Conservation (phyloP, 2,329 filamentous ascomycete species). For the Daldinia sp. region DNA sequence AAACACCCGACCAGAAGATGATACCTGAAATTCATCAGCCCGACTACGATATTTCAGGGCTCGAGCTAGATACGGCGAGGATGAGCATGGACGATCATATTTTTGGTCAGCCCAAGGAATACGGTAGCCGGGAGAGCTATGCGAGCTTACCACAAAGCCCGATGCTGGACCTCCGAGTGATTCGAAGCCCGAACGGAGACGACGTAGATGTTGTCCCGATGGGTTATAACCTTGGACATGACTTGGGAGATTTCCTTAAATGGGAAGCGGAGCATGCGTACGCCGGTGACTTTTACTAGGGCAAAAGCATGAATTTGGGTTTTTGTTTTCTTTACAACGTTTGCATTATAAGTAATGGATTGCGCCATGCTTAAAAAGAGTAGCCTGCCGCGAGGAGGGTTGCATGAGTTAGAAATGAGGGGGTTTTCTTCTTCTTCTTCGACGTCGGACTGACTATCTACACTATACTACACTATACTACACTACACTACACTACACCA, state of each 20-base stretch:
- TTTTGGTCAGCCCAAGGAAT: slow-evolving; percentile 35
- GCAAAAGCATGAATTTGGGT: slow-evolving; percentile 18
- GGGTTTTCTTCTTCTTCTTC: no score
- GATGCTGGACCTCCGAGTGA: slow-evolving; percentile 56
- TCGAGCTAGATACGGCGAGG: slow-evolving; percentile 26
- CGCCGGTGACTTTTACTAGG: slow-evolving; percentile 42
- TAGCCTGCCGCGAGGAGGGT: not conserved
- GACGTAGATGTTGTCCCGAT: slow-evolving; percentile 59
- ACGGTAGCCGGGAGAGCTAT: slow-evolving; percentile 47
- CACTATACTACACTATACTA: no score
- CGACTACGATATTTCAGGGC: slow-evolving; percentile 27
- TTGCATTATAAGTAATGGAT: slow-evolving; percentile 19
- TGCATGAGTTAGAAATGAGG: slow-evolving; percentile 9
- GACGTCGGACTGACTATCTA: slow-evolving; percentile 19
- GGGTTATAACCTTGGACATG: slow-evolving; percentile 68
- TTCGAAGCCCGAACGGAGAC: slow-evolving; percentile 50
- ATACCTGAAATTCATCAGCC: slow-evolving; percentile 23
- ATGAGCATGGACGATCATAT: slow-evolving; percentile 17
- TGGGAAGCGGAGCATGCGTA: slow-evolving; percentile 65
- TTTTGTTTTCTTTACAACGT: slow-evolving; percentile 8
- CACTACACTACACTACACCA: no score
- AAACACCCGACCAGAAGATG: slow-evolving; percentile 25
- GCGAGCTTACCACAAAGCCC: slow-evolving; percentile 61
- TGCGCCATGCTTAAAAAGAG: slow-evolving; percentile 7
- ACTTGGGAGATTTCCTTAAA: slow-evolving; percentile 65